Evolutionary conservation across 106 monocot genomes (phyloP), one percentile per base, ranked within the genome.

Genomic region (Chionographis japonica): DNA sequence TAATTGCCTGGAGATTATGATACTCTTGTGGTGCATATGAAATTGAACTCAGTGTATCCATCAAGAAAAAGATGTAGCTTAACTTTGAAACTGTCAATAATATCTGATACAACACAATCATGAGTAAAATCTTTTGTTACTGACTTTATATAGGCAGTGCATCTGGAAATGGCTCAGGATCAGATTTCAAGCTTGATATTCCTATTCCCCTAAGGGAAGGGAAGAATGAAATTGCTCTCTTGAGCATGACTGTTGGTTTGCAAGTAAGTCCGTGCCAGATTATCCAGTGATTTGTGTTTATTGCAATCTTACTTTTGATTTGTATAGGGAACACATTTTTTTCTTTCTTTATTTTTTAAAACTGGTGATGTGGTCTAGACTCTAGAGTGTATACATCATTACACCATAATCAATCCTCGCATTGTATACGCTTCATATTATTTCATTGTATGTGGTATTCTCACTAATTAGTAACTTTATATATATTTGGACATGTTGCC

Each of bases 201-300:
- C 85, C 92, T 4, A 65, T 98, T 52, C 59, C 76, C 12, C 68
- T 98, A 52, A 87, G 68, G 56, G 56, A 78, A 35, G 92, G 97
- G 54, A 78, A 68, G 39, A 98, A 98, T 74, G 78, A 90, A 58
- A 89, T 98, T 75, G 82, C 92, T 63, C 63, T 98, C 13, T 72
- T 98, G 68, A 90, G 97, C 75, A 93, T 98, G 92, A 90, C 97
- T 12, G 92, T 98, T 37, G 97, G 97, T 17, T 81, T 98, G 62
- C 89, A 87, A 77, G 97, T 98, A 83, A 87, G 84, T 66, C 27
- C 1, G 27, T 27, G 27, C 27, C 27, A 27, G 27, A 27, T 27
- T 27, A 27, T 27, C 27, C 27, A 60, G 27, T 19, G 60, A 13
- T 46, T n/a, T 12, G 14, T 20, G 4, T 3, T 6, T 11, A 19